These are phyloP conservation scores for Alternaria postmessia DNA, from an alignment of 2,329 filamentous ascomycete species.

Conservation along the genomic window DNA sequence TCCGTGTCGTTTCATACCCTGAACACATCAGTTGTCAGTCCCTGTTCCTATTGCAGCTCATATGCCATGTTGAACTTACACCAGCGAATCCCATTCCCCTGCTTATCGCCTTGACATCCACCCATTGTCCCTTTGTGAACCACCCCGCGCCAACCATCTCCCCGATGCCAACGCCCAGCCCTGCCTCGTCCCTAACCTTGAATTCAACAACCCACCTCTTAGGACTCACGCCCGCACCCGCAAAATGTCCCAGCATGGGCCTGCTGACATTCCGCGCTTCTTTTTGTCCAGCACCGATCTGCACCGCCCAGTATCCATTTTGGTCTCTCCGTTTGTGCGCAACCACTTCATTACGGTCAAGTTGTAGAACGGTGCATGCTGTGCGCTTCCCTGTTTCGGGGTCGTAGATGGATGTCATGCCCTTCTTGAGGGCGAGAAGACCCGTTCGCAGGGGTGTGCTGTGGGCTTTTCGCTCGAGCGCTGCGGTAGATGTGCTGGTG, in stretches of 20 bases:
- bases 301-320: slow-evolving; percentile 94
- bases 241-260: slow-evolving; percentile 87
- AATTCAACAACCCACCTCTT: slow-evolving; percentile 90
- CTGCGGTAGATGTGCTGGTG: slow-evolving; percentile 64
- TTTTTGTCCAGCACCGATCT: slow-evolving; percentile 81
- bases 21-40: slow-evolving; percentile 11
- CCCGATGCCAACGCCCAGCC: slow-evolving; percentile 77
- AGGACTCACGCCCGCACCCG: slow-evolving; percentile 79
- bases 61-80: slow-evolving; percentile 50
- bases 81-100: slow-evolving; percentile 94
- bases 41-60: neutral
- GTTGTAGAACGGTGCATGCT: slow-evolving; percentile 89
- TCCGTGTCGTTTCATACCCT: slow-evolving; percentile 94
- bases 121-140: slow-evolving; percentile 89
- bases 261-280: slow-evolving; percentile 79
- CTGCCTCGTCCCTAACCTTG: slow-evolving; percentile 75
- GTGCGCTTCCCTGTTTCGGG: slow-evolving; percentile 76
- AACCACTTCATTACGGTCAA: slow-evolving; percentile 90
- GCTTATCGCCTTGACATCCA: slow-evolving; percentile 81
- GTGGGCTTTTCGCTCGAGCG: slow-evolving; percentile 64
- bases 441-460: slow-evolving; percentile 76
- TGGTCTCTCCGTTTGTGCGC: slow-evolving; percentile 80
- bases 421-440: slow-evolving; percentile 87
- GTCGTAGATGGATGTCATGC: slow-evolving; percentile 93
- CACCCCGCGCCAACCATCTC: slow-evolving; percentile 81